Base-by-base conservation (phyloP, 345 rosid genomes). In the Ailanthus altissimus region DNA sequence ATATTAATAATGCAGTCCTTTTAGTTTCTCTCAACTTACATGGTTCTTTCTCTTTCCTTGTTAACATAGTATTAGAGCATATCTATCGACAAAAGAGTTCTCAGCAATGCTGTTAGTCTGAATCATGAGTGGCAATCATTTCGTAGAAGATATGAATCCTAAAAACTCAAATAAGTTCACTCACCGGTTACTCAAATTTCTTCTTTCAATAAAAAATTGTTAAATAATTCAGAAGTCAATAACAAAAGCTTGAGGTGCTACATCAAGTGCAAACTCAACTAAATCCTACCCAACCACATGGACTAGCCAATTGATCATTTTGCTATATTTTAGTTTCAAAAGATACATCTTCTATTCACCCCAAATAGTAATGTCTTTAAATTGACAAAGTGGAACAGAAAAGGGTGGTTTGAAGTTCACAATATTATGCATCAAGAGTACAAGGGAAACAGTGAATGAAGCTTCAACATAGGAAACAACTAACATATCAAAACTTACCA, bases 401-500 rank as follows among this genome's bases (percentile, higher is more conserved):
- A 49, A 9, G 14, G 18, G 18, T 0, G 18, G 5, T 43, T 12
- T 14, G 9, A 68, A 25, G 38, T 67, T 67, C 36, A 49, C 40
- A 6, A 46, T 26, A 25, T 40, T 28, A 46, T 26, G 72, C 38
- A 0, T 47, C 36, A 67, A 15, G 12, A 47, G 25, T 6, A 25
- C 1, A 68, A 25, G 40, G n/a, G 5, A 23, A 47, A 47, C 47
- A 68, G 2, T 36, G 21, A 32, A 62, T 62, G 43, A 32, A 62
- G n/a, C 45, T 5, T 67, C 40, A 67, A 47, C 12, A 47, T 28
- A 25, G n/a, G 4, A 28, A 14, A 26, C 20, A 47, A 15, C 7
- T 68, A 68, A 25, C 7, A 26, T 28, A 49, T 68, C 3, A 25
- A 28, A 14, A 68, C n/a, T 68, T 49, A 91, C 92, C 90, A 89